phyloP scores from a whole-genome alignment of 176 grass and related monocot species.

The Phyllostachys edulis region DNA sequence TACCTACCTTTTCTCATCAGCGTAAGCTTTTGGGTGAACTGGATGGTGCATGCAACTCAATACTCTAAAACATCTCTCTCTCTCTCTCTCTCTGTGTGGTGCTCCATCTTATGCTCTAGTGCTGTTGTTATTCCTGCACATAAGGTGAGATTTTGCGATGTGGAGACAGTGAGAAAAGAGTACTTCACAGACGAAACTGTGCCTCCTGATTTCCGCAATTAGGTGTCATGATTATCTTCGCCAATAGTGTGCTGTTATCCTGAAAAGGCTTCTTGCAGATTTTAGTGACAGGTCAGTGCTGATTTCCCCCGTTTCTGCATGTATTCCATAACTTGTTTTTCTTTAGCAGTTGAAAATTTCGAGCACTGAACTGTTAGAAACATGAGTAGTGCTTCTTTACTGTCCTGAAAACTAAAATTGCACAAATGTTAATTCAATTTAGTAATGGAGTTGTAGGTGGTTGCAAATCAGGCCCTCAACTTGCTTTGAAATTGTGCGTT shows the following conservation, averaged over 20 bases:
- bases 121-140: slow-evolving; percentile 3
- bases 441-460: no score
- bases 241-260: neutral
- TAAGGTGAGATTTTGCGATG: slow-evolving; percentile 78
- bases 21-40: no score
- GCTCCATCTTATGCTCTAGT: neutral
- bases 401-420: neutral
- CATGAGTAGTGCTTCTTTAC: neutral
- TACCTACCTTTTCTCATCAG: no score
- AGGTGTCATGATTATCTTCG: neutral
- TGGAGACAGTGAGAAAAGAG: slow-evolving; percentile 55
- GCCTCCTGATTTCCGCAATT: slow-evolving; percentile 63
- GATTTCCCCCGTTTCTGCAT: neutral
- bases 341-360: neutral
- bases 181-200: slow-evolving; percentile 73
- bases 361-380: neutral
- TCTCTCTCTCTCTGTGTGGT: neutral
- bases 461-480: neutral
- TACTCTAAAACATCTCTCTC: no score
- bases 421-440: neutral
- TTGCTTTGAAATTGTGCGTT: neutral
- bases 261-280: neutral
- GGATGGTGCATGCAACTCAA: no score
- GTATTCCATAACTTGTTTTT: neutral
- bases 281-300: slow-evolving; percentile 3